Percentiles rank a stretch among this genome's conserved stretches.
These are phyloP conservation scores for Pythium pectinolyticum DNA, from an alignment of 352 stramenopile species.

Conservation along the genomic window DNA sequence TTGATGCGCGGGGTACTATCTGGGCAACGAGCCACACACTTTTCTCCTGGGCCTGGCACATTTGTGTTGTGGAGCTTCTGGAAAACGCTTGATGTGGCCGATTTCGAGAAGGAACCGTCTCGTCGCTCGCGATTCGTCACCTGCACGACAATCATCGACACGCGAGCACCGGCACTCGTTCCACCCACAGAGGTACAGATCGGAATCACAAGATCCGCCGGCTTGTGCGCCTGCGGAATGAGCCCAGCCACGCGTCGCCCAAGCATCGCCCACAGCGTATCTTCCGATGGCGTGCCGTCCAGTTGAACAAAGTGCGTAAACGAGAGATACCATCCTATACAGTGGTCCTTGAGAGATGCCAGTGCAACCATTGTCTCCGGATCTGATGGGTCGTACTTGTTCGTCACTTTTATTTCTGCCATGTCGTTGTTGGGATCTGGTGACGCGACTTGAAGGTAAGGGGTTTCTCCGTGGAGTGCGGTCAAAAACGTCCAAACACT, in stretches of 20 bases:
- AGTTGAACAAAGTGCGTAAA: slow-evolving; percentile 35
- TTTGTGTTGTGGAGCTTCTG: too few relatives aligned
- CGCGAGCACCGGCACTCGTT: too few relatives aligned
- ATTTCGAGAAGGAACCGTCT: too few relatives aligned
- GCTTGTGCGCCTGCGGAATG: slow-evolving; percentile 10
- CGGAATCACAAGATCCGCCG: slow-evolving; percentile 24
- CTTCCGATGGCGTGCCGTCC: slow-evolving; percentile 12
- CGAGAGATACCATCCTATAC: slow-evolving; percentile 10
- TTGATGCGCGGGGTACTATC: too few relatives aligned
- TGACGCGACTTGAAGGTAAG: background rate
- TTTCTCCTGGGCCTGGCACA: too few relatives aligned
- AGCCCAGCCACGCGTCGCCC: slow-evolving; percentile 23
- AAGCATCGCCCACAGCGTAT: slow-evolving; percentile 32
- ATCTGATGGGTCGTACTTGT: too few relatives aligned
- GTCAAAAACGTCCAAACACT: slow-evolving; percentile 14
- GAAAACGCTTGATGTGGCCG: too few relatives aligned
- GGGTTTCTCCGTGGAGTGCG: background rate
- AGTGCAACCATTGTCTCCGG: background rate
- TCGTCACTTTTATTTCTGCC: too few relatives aligned
- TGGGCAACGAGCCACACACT: too few relatives aligned
- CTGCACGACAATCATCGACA: too few relatives aligned
- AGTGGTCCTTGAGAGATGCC: background rate
- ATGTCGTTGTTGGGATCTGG: background rate
- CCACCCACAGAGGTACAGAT: too few relatives aligned
- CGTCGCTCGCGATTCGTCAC: too few relatives aligned